phyloP scores from a whole-genome alignment of 1,284 basidiomycete genomes.

The Puccinia horiana region DNA sequence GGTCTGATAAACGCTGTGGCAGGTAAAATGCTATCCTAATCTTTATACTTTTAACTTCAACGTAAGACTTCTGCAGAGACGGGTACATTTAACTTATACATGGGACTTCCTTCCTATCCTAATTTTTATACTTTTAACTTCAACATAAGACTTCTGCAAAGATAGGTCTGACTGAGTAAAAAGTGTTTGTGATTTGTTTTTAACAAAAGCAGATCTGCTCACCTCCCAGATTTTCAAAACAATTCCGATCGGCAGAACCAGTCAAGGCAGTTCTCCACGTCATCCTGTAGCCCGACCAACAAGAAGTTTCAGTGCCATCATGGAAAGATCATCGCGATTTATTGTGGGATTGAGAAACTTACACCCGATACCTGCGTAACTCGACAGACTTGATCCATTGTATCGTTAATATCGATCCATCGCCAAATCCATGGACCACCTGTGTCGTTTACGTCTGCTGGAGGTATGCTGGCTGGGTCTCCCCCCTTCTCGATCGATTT shows the following conservation, averaged over 20 bases:
- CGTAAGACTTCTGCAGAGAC: too few relatives aligned
- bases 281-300: conserved; percentile 14
- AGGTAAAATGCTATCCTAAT: too few relatives aligned
- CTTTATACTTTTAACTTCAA: too few relatives aligned
- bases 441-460: conserved; percentile 7
- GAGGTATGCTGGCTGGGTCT: background rate
- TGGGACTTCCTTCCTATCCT: too few relatives aligned
- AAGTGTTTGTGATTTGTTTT: too few relatives aligned
- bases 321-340: background rate
- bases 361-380: conserved; percentile 24
- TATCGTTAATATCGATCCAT: conserved; percentile 41
- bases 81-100: too few relatives aligned
- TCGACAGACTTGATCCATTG: conserved; percentile 41
- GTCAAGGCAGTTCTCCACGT: conserved; percentile 24
- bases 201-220: background rate
- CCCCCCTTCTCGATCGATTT: background rate
- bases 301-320: conserved; percentile 1
- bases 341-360: conserved; percentile 5
- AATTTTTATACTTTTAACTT: too few relatives aligned
- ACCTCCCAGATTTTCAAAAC: conserved; percentile 16
- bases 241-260: conserved; percentile 32
- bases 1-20: too few relatives aligned
- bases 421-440: conserved; percentile 27
- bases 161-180: too few relatives aligned
- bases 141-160: too few relatives aligned